Conservation (phyloP, 2,329 filamentous ascomycete genomes). For the Rhynchosporium graminicola region DNA sequence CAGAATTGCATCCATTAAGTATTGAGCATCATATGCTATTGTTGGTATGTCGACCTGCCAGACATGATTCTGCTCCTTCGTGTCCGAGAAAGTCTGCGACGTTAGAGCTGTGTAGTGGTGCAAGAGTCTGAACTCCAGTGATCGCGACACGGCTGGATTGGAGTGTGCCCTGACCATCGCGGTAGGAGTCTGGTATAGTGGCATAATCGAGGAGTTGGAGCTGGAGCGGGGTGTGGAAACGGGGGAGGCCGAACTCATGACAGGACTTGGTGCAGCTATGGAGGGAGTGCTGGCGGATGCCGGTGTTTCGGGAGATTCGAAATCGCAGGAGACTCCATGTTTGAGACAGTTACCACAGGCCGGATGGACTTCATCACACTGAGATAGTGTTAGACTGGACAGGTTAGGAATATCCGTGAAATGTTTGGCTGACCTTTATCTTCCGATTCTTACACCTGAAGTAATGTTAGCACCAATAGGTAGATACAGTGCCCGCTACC, state of each 20-base stretch:
- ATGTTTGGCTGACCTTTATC: slow-evolving; percentile 61
- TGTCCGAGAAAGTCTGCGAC: slow-evolving; percentile 57
- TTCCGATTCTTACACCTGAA: slow-evolving; percentile 64
- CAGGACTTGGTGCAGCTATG: slow-evolving; percentile 22
- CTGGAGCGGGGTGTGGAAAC: slow-evolving; percentile 25
- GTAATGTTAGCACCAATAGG: slow-evolving; percentile 6
- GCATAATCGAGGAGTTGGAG: slow-evolving; percentile 27
- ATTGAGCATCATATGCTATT: slow-evolving; percentile 61
- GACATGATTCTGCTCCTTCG: slow-evolving; percentile 55
- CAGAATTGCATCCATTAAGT: slow-evolving; percentile 63
- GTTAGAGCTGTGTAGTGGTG: slow-evolving; percentile 65
- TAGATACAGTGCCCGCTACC: neutral
- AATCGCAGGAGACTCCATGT: slow-evolving; percentile 67
- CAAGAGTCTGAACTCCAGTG: slow-evolving; percentile 61
- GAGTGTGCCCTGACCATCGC: slow-evolving; percentile 25
- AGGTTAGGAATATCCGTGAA: neutral
- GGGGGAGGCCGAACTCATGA: slow-evolving; percentile 13
- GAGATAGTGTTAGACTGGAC: slow-evolving; percentile 16
- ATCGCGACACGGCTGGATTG: slow-evolving; percentile 28
- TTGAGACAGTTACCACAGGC: slow-evolving; percentile 67
- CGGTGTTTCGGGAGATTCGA: slow-evolving; percentile 48
- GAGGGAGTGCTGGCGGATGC: slow-evolving; percentile 11
- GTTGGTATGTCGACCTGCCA: slow-evolving; percentile 62
- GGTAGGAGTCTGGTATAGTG: slow-evolving; percentile 31
- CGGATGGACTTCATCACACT: slow-evolving; percentile 67